Evolutionary conservation across 1,139 yeast species (phyloP).

Genomic region (Barnettozyma hawaiiensis): DNA sequence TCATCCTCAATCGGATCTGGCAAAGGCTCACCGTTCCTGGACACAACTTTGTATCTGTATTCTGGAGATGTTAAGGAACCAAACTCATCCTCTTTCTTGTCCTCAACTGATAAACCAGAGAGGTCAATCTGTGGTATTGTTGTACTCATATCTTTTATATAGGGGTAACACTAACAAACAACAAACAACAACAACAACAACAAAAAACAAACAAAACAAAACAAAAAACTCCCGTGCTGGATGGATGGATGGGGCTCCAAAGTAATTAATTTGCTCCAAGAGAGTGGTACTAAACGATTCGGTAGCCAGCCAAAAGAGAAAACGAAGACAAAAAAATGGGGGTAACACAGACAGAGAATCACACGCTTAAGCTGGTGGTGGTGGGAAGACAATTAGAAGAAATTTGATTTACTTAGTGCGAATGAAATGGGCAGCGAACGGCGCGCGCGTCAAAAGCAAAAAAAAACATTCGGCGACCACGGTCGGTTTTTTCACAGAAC

Average conservation of each 20-base stretch:
- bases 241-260: too few relatives aligned
- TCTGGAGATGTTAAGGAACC: slow-evolving; percentile 57
- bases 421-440: background rate
- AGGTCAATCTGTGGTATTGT: slow-evolving; percentile 27
- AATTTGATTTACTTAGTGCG: too few relatives aligned
- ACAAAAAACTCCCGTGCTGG: background rate
- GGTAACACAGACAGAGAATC: too few relatives aligned
- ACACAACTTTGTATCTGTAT: slow-evolving; percentile 48
- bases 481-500: background rate
- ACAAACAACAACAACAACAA: background rate
- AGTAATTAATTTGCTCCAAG: background rate
- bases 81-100: slow-evolving; percentile 57
- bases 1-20: slow-evolving; percentile 68
- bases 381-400: background rate
- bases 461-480: too few relatives aligned
- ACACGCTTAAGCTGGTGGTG: too few relatives aligned
- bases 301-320: background rate
- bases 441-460: too few relatives aligned
- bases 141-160: slow-evolving; percentile 3
- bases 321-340: too few relatives aligned
- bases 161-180: background rate
- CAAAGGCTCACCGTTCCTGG: slow-evolving; percentile 45
- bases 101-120: slow-evolving; percentile 37
- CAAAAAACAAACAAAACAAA: background rate
- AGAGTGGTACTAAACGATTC: background rate